phyloP scores from a whole-genome alignment of 495 filamentous ascomycete genomes.

The Lasiosphaeria hispida region DNA sequence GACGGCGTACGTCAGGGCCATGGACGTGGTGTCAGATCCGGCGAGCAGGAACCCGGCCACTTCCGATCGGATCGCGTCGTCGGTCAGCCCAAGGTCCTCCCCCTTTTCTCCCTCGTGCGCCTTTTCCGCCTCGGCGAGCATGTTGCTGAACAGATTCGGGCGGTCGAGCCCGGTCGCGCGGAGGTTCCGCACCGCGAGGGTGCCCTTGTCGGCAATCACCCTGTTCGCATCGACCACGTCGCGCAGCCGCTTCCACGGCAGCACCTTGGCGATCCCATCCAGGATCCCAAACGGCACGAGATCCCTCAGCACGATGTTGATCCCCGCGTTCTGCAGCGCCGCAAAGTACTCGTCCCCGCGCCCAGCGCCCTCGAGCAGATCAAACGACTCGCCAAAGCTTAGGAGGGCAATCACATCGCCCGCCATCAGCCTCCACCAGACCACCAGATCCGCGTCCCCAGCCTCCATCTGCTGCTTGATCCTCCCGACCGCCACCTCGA shows the following conservation, averaged over 20 bases:
- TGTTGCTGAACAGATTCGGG: slow-evolving; percentile 25
- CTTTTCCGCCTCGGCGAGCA: slow-evolving; percentile 25
- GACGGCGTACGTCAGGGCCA: slow-evolving; percentile 43
- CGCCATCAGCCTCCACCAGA: slow-evolving; percentile 59
- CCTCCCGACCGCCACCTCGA: slow-evolving; percentile 3
- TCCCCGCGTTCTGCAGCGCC: slow-evolving; percentile 11
- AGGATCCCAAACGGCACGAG: background rate
- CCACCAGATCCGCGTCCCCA: slow-evolving; percentile 43
- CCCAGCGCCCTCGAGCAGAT: slow-evolving; percentile 48
- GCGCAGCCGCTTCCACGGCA: slow-evolving; percentile 8
- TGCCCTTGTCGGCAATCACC: slow-evolving; percentile 36
- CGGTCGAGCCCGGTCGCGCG: slow-evolving; percentile 29
- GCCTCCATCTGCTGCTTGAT: slow-evolving; percentile 14
- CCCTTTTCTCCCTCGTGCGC: slow-evolving; percentile 34
- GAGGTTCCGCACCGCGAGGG: slow-evolving; percentile 42
- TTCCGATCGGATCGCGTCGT: slow-evolving; percentile 37
- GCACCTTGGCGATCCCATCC: background rate
- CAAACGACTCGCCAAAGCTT: slow-evolving; percentile 58
- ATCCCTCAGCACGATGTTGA: slow-evolving; percentile 3
- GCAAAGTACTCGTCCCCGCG: slow-evolving; percentile 16
- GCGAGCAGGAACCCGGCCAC: slow-evolving; percentile 49
- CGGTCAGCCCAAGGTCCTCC: slow-evolving; percentile 32
- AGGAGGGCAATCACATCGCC: slow-evolving; percentile 56
- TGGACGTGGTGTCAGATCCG: slow-evolving; percentile 51
- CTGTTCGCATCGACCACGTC: slow-evolving; percentile 20